Evolutionary conservation across 2,329 filamentous ascomycete genomes (phyloP).

Genomic region (Furcasterigmium sp.): DNA sequence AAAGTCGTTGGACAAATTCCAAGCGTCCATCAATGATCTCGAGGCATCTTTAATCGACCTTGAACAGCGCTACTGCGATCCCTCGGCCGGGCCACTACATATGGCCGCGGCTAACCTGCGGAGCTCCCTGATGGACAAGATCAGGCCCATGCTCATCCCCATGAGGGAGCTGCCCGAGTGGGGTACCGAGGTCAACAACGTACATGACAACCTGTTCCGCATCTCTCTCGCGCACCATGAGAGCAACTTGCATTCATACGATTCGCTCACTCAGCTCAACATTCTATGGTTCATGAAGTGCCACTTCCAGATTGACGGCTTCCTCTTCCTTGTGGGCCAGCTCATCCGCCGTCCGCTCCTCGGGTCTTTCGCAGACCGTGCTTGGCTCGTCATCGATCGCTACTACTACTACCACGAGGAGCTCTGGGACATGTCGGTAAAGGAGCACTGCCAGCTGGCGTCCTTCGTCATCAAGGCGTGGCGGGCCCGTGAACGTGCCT

Average conservation of each 20-base stretch:
- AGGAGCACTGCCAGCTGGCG: slow-evolving; percentile 37
- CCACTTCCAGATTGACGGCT: slow-evolving; percentile 52
- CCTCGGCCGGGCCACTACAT: slow-evolving; percentile 46
- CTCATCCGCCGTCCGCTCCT: slow-evolving; percentile 39
- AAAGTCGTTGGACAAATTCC: slow-evolving; percentile 34
- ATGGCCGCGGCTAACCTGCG: slow-evolving; percentile 42
- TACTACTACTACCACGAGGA: slow-evolving; percentile 45
- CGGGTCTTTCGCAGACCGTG: slow-evolving; percentile 47
- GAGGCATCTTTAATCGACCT: slow-evolving; percentile 37
- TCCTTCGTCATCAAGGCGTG: slow-evolving; percentile 47
- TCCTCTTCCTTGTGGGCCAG: slow-evolving; percentile 50
- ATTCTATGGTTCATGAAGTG: slow-evolving; percentile 51
- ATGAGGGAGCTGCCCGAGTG: slow-evolving; percentile 42
- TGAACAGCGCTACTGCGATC: slow-evolving; percentile 45
- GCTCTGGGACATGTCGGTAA: slow-evolving; percentile 42
- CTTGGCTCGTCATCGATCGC: slow-evolving; percentile 42
- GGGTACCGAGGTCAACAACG: slow-evolving; percentile 41
- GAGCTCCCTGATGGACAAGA: slow-evolving; percentile 41
- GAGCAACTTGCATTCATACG: slow-evolving; percentile 39
- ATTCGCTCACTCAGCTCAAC: slow-evolving; percentile 33
- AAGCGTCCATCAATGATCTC: slow-evolving; percentile 33
- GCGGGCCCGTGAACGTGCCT: slow-evolving; percentile 40
- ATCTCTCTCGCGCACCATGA: slow-evolving; percentile 44
- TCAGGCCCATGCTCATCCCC: slow-evolving; percentile 41
- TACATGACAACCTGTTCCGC: slow-evolving; percentile 51